Evolutionary conservation across 139 green algal species (phyloP), one percentile per base, ranked within the genome.

Genomic region (Chlamydomonas urium): DNA sequence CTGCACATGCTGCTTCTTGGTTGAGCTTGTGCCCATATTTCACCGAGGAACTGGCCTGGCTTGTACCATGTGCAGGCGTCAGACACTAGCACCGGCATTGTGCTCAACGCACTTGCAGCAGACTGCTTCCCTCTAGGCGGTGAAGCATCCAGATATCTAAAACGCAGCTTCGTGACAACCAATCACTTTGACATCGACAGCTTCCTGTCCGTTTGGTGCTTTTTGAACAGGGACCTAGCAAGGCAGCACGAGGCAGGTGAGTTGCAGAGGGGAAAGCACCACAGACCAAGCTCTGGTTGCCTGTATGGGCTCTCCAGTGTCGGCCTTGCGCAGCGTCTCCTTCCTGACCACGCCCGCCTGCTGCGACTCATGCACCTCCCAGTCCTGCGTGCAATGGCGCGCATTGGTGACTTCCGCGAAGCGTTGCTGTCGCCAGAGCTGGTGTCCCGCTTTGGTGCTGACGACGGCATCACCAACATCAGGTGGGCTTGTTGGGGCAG

Each of bases 141-240:
- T 29, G 60, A 67, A 8, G 32, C 32, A 42, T 42, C n/a, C n/a
- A 26, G 19, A 26, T 67, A 28, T 10, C 42, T 14, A 6, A 38
- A 23, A 26, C 60, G n/a, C 8, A 42, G 29, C 21, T 32, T 65
- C 0, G 73, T 91, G 2, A 80, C 71, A 14, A 86, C 83, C 14
- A 91, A 92, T 66, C 87, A 92, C 61, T 92, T 92, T 58, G 87
- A 92, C 48, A 75, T 80, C 0, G 87, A 92, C 72, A 75, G 66
- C 19, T 84, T 92, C 68, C 78, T 91, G 32, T 79, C 78, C n/a
- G 71, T 87, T 23, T 92, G 86, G 86, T 75, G 59, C 37, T 85
- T 79, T 47, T 73, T 86, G 50, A 81, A 92, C 71, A 65, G 79
- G 6, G n/a, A 74, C 0, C 5, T 47, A 23, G 87, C 85, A 19